Percentiles rank a stretch among this genome's conserved stretches.
Evolutionary conservation across 371 early-diverging fungal species (phyloP).

Genomic region (Syncephalis plumigaleata): DNA sequence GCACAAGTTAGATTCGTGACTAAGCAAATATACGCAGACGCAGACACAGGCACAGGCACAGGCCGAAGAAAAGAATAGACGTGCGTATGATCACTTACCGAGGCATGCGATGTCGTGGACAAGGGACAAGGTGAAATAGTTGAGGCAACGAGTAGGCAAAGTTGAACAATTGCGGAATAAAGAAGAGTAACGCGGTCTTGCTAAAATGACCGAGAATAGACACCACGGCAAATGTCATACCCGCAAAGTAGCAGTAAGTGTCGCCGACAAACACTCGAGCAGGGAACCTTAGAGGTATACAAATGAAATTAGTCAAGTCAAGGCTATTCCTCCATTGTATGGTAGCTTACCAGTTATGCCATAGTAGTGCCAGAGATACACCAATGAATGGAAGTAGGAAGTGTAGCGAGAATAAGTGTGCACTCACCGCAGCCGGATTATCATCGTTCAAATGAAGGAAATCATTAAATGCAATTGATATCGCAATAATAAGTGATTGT

Average conservation of each 20-base stretch:
- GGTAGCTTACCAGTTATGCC: conserved; percentile 59
- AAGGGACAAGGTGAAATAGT: conserved; percentile 83
- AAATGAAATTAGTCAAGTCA: background rate
- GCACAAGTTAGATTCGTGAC: background rate
- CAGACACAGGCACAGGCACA: conserved; percentile 1
- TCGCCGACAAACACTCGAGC: conserved; percentile 94
- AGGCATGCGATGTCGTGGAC: conserved; percentile 96
- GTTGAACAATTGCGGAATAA: conserved; percentile 91
- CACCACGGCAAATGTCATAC: conserved; percentile 94
- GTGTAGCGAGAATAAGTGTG: conserved; percentile 68
- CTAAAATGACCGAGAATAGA: conserved; percentile 87
- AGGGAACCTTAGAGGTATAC: conserved; percentile 40
- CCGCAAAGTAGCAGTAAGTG: conserved; percentile 93
- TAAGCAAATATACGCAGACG: conserved; percentile 6
- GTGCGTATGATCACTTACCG: conserved; percentile 14
- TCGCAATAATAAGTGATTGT: conserved; percentile 78
- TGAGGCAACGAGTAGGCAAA: conserved; percentile 92
- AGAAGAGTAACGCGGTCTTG: conserved; percentile 85
- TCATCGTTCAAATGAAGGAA: conserved; percentile 26
- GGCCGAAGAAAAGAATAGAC: background rate
- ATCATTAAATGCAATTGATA: conserved; percentile 70
- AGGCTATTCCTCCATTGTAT: background rate
- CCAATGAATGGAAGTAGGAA: conserved; percentile 85
- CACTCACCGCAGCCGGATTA: conserved; percentile 32
- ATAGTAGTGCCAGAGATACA: conserved; percentile 55